Conservation (phyloP, 2,329 filamentous ascomycete genomes). For the Neonectria sp. region DNA sequence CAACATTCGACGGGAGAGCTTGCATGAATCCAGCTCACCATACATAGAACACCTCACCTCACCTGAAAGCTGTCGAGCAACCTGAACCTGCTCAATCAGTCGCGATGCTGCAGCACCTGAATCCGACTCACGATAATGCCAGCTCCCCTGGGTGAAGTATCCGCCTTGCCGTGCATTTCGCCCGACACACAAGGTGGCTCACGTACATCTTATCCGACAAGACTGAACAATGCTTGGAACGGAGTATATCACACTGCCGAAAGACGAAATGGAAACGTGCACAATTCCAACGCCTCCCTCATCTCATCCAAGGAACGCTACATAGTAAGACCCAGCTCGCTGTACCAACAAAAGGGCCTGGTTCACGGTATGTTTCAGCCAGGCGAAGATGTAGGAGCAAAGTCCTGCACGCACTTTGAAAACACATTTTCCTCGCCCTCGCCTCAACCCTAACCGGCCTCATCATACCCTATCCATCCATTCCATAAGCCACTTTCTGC, state of each 20-base stretch:
- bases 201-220: not conserved
- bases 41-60: slow-evolving; percentile 22
- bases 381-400: slow-evolving; percentile 1
- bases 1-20: slow-evolving; percentile 11
- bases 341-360: no score
- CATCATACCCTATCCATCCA: not conserved
- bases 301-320: not conserved
- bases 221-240: not conserved
- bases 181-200: not conserved
- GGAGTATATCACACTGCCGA: no score
- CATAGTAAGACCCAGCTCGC: not conserved
- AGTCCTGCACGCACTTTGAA: not conserved
- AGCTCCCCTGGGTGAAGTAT: not conserved
- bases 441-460: not conserved
- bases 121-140: slow-evolving; percentile 1
- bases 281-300: not conserved
- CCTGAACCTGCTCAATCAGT: slow-evolving; percentile 17
- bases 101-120: not conserved
- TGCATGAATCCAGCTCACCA: slow-evolving; percentile 29
- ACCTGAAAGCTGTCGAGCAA: slow-evolving; percentile 7
- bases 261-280: not conserved
- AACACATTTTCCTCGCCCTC: not conserved
- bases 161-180: not conserved
- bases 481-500: no score
- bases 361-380: not conserved